Conservation (phyloP, 2,329 filamentous ascomycete genomes). For the Cladophialophora chaetospira region DNA sequence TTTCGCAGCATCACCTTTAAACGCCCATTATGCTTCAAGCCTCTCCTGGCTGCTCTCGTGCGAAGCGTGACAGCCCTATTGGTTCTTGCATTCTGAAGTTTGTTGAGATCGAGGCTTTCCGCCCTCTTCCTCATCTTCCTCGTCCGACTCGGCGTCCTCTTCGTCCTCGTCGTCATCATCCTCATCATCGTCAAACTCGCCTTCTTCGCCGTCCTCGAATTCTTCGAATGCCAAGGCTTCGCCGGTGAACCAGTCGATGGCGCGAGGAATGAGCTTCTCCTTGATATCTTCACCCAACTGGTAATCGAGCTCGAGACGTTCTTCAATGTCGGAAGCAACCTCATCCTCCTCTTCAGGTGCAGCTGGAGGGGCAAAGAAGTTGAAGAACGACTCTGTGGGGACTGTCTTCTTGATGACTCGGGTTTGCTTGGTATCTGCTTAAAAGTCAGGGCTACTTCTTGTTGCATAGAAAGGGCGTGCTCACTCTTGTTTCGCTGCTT, state of each 20-base stretch:
- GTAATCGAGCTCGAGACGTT: conserved; percentile 96
- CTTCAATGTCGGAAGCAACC: conserved; percentile 87
- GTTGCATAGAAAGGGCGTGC: conserved; percentile 42
- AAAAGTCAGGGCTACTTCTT: conserved; percentile 25
- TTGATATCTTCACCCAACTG: conserved; percentile 99
- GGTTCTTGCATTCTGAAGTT: conserved; percentile 85
- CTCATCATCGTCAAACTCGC: conserved; percentile 82
- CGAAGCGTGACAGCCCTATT: too few species aligned
- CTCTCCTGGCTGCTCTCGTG: too few species aligned
- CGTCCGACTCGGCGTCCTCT: conserved; percentile 69
- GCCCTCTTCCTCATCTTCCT: conserved; percentile 62
- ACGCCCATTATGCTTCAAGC: conserved; percentile 25
- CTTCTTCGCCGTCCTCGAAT: conserved; percentile 79
- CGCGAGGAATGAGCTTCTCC: conserved; percentile 97
- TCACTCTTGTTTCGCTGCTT: conserved; percentile 99
- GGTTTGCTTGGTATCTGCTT: conserved; percentile 93
- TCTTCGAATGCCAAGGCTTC: conserved; percentile 97
- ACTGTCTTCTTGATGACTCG: conserved; percentile 99
- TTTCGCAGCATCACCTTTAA: conserved; percentile 8
- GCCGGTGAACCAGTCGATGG: conserved; percentile 99
- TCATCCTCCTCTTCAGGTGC: conserved; percentile 73
- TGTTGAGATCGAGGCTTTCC: conserved; percentile 68
- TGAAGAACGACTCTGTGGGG: conserved; percentile 97
- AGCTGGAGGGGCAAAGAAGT: conserved; percentile 97
- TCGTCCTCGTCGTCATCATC: conserved; percentile 93